Evolutionary conservation across 306 rosid species (phyloP).

Genomic region (Acacia acuminata): DNA sequence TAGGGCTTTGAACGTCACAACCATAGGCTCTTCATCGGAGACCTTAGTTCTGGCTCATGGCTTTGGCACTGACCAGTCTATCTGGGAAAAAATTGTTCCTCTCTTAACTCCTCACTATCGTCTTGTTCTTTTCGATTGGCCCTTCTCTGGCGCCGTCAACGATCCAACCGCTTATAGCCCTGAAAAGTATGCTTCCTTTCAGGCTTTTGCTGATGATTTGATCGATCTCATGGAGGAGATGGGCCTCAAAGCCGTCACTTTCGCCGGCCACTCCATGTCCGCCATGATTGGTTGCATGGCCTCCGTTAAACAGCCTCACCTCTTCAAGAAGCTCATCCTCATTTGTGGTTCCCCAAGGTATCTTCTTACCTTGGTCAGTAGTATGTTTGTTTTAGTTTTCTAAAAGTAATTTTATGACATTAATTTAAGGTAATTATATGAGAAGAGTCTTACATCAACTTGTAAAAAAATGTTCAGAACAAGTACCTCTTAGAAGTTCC

Average conservation of each 20-base stretch:
- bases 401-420: no score
- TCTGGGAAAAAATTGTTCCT: conserved; percentile 78
- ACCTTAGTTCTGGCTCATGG: conserved; percentile 85
- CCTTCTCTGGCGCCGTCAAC: conserved; percentile 59
- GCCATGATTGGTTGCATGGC: conserved; percentile 94
- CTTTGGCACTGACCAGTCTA: conserved; percentile 76
- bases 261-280: conserved; percentile 95
- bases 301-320: conserved; percentile 71
- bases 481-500: no score
- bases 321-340: conserved; percentile 72
- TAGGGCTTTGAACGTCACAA: conserved; percentile 49
- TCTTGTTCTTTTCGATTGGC: conserved; percentile 80
- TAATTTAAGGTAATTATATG: no score
- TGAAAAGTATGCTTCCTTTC: conserved; percentile 52
- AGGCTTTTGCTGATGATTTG: conserved; percentile 64
- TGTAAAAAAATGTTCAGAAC: no score
- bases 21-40: conserved; percentile 48
- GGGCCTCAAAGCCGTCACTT: conserved; percentile 47
- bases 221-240: conserved; percentile 56
- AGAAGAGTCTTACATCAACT: no score
- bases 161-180: conserved; percentile 55
- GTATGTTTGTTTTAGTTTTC: no score
- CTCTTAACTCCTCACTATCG: conserved; percentile 40
- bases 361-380: background rate
- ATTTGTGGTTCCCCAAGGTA: conserved; percentile 89